Evolutionary conservation across 495 filamentous ascomycete species (phyloP), one percentile per base, ranked within the genome.

Genomic region (Evernia prunastri): DNA sequence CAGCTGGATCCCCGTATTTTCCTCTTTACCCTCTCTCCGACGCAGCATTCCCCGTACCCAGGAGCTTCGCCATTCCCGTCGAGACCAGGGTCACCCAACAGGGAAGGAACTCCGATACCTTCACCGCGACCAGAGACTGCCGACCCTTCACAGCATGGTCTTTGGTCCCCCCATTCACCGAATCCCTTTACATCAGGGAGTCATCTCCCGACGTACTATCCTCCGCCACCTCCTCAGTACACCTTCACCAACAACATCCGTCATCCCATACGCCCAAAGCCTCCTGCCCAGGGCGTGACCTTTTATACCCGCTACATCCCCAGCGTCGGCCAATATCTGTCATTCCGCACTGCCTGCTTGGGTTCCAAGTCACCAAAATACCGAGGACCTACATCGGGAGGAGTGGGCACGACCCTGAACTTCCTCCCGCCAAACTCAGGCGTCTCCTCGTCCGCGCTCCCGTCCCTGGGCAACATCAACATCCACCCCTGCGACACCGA

Each of bases 241-340:
- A 88, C 81, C 31, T 85, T 90, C 64, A 92, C 90, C 11, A 84
- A 89, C 71, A 82, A 85, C 51, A 77, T 93, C 31, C 87, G 92
- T 6, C 94, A 97, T 72, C 95, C 94, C 0, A 74, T 97, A 33
- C 86, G 94, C 0, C 89, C 91, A 42, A 96, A 96, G 67, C 93
- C 94, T 0, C 89, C 90, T 4, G 86, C 87, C 23, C 90, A 94
- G 80, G 89, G 89, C 13, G 89, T 94, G 69, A 84, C 88, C 17
- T 91, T 98, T 70, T 98, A 98, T 74, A 86, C 85, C 1, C 89
- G 94, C 58, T 96, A 88, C 72, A 78, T 97, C 23, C 90, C 90
- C 4, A 91, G 87, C 25, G 77, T 95, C 0, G 81, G 82, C 36
- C 90, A 96, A 71, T 96, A 90, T 66, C 82, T 98, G 29, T 90